A percentile compares a stretch with the other conserved stretches of the same genome.
phyloP scores from a whole-genome alignment of 139 green algal genomes.

The Gonium pectorale region DNA sequence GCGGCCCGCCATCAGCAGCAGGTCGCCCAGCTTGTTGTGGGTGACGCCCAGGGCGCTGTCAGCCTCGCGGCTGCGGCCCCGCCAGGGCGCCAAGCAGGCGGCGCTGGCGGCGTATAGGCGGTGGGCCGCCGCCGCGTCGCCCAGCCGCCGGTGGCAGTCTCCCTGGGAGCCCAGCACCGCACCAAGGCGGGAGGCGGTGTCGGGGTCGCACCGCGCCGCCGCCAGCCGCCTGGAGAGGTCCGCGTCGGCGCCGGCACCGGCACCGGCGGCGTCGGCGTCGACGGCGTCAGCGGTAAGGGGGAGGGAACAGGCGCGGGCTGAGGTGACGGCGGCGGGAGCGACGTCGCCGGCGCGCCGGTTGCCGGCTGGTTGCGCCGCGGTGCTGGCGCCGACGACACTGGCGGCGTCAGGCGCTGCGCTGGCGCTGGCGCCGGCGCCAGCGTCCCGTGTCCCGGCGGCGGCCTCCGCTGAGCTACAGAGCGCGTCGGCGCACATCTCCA shows the following conservation, averaged over 20 bases:
- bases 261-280: too few relatives aligned
- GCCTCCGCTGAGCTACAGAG: background rate
- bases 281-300: too few relatives aligned
- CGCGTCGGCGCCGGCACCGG: background rate
- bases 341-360: too few relatives aligned
- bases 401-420: background rate
- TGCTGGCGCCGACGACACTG: background rate
- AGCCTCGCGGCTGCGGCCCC: conserved; percentile 20
- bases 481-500: conserved; percentile 8
- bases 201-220: background rate
- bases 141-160: conserved; percentile 38
- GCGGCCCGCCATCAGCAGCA: background rate
- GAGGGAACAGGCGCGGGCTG: too few relatives aligned
- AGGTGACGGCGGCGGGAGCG: too few relatives aligned
- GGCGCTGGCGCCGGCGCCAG: background rate
- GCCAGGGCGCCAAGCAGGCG: conserved; percentile 21
- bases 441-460: background rate
- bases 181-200: conserved; percentile 40
- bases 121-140: conserved; percentile 2
- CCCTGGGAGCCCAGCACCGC: conserved; percentile 40
- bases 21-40: conserved; percentile 48
- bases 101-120: conserved; percentile 1
- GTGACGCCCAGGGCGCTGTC: conserved; percentile 27
- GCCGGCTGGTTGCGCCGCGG: background rate
- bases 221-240: background rate